Percentiles rank a stretch among this genome's conserved stretches.
Evolutionary conservation across 345 rosid species (phyloP).

Genomic region (Hypericum perforatum): DNA sequence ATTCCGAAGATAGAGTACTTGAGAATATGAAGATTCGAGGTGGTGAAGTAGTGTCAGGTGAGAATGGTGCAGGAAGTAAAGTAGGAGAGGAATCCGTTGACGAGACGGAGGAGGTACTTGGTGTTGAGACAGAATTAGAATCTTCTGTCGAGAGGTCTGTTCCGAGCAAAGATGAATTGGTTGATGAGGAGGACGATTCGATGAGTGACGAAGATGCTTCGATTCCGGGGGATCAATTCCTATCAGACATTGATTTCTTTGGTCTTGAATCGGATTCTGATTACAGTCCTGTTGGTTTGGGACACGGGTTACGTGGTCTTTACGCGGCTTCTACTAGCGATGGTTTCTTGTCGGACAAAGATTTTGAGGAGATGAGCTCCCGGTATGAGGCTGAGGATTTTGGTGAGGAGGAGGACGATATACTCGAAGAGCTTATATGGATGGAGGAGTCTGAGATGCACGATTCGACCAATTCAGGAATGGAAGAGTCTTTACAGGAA

Average conservation of each 20-base stretch:
- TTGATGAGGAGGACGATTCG: slow-evolving; percentile 9
- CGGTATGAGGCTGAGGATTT: not conserved
- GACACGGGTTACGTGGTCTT: slow-evolving; percentile 34
- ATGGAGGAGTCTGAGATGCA: slow-evolving; percentile 19
- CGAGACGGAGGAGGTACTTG: not conserved
- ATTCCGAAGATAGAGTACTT: slow-evolving; percentile 10
- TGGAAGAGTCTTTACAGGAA: slow-evolving; percentile 8
- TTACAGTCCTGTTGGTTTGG: slow-evolving; percentile 43
- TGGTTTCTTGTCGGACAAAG: slow-evolving; percentile 48
- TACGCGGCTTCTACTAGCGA: slow-evolving; percentile 32
- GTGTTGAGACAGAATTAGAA: not conserved
- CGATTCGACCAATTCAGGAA: not conserved
- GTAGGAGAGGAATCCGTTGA: slow-evolving; percentile 12
- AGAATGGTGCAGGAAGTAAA: slow-evolving; percentile 1
- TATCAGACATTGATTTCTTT: slow-evolving; percentile 33
- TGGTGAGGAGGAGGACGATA: slow-evolving; percentile 16
- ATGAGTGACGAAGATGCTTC: slow-evolving; percentile 12
- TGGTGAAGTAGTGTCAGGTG: slow-evolving; percentile 3
- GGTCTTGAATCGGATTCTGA: slow-evolving; percentile 29
- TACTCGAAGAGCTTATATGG: slow-evolving; percentile 21
- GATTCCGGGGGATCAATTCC: slow-evolving; percentile 20
- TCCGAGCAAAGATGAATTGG: slow-evolving; percentile 9
- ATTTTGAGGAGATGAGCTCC: slow-evolving; percentile 27
- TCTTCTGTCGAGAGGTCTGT: not conserved
- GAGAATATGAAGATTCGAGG: slow-evolving; percentile 3